Percentiles rank a stretch among this genome's conserved stretches.
Evolutionary conservation across 2,329 filamentous ascomycete species (phyloP).

Genomic region (Botrytis tulipae): DNA sequence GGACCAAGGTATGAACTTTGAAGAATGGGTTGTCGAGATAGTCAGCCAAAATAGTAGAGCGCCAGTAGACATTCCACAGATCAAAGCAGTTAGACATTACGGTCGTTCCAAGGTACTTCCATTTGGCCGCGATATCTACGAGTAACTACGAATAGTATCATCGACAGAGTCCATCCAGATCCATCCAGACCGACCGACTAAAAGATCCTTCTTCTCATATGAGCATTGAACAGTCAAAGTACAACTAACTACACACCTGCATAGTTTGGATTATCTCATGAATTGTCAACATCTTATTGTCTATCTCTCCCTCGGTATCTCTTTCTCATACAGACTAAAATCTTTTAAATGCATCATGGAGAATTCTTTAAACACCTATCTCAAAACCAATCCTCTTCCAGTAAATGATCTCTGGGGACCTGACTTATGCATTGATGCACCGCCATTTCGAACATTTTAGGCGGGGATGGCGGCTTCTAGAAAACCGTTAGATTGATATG

Average conservation of each 20-base stretch:
- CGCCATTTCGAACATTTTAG: constrained; percentile 13
- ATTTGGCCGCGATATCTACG: neutral
- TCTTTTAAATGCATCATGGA: neutral
- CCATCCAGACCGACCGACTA: neutral
- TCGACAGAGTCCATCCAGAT: neutral
- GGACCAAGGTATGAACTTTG: neutral
- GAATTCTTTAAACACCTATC: neutral
- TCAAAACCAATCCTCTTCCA: neutral
- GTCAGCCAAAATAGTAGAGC: neutral
- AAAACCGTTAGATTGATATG: constrained; percentile 9
- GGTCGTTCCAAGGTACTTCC: neutral
- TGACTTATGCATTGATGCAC: constrained; percentile 15
- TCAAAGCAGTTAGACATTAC: neutral
- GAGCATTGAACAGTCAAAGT: neutral
- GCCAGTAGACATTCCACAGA: neutral
- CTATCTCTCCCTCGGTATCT: neutral
- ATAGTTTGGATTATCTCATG: neutral
- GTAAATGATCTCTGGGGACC: constrained; percentile 7
- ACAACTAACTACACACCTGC: neutral
- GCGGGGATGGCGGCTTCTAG: constrained; percentile 15
- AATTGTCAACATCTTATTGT: neutral
- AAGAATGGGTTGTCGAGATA: neutral
- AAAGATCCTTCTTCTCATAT: neutral
- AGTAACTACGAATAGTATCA: neutral
- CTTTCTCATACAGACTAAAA: neutral